phyloP scores from a whole-genome alignment of 176 grass and related monocot species.

The Areca catechu region DNA sequence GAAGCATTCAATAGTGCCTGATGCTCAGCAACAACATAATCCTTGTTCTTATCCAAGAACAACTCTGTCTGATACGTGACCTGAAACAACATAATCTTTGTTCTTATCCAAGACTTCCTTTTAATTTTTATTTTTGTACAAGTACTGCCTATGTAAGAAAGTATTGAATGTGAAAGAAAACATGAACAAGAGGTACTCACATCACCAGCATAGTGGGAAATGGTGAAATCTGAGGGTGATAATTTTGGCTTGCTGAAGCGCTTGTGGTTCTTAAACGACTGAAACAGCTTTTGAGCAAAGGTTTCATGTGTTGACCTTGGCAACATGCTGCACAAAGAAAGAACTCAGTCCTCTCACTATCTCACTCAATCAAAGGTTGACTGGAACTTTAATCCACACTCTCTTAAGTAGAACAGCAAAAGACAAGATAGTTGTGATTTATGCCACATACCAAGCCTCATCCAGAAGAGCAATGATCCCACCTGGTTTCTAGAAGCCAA shows the following conservation, averaged over 20 bases:
- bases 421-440: no score
- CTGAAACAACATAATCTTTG: no score
- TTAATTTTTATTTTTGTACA: no score
- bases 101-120: no score
- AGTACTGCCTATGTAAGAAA: not conserved
- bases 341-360: no score
- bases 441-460: constrained; percentile 71
- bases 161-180: constrained; percentile 8
- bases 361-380: no score
- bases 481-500: constrained; percentile 85
- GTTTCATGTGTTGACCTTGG: constrained; percentile 93
- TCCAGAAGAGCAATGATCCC: constrained; percentile 95
- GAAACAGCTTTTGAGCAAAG: constrained; percentile 94
- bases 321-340: constrained; percentile 53
- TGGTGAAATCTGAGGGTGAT: constrained; percentile 81
- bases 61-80: constrained; percentile 94
- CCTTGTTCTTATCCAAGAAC: constrained; percentile 98
- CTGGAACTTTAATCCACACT: no score
- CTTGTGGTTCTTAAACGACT: constrained; percentile 87
- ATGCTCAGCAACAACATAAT: constrained; percentile 99
- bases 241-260: constrained; percentile 91
- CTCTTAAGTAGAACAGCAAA: no score
- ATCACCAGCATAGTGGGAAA: constrained; percentile 94
- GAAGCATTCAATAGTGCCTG: constrained; percentile 77
- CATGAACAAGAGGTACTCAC: constrained; percentile 34